Evolutionary conservation across 331 rosid species (phyloP).

Genomic region (Arachis monticola): DNA sequence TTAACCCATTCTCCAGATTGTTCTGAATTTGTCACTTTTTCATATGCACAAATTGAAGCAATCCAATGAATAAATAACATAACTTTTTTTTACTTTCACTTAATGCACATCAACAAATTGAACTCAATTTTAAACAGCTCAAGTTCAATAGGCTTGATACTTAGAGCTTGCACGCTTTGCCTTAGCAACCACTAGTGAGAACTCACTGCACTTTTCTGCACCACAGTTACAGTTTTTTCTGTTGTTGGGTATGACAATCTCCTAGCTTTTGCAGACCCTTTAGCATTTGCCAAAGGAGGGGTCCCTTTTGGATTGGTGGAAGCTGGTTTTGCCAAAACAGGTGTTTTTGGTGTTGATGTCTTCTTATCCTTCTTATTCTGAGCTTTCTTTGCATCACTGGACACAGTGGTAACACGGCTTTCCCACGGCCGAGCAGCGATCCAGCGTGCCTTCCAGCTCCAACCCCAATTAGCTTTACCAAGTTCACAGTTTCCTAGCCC

Average conservation of each 20-base stretch:
- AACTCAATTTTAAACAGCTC: conserved; percentile 42
- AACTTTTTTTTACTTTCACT: conserved; percentile 19
- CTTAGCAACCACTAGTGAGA: conserved; percentile 44
- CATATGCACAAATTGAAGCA: conserved; percentile 37
- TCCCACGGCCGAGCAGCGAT: conserved; percentile 98
- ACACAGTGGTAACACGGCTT: conserved; percentile 61
- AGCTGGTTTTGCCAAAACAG: conserved; percentile 51
- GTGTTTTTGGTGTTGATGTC: conserved; percentile 54
- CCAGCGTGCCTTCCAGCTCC: conserved; percentile 99
- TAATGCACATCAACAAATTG: conserved; percentile 37
- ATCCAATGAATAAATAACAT: conserved; percentile 41
- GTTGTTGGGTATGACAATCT: conserved; percentile 73
- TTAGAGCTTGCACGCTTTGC: conserved; percentile 39
- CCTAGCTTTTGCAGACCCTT: conserved; percentile 58
- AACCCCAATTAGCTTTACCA: conserved; percentile 89
- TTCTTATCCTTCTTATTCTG: conserved; percentile 53
- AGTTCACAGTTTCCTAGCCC: conserved; percentile 71
- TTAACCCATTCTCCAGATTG: conserved; percentile 32
- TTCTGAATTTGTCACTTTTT: conserved; percentile 30
- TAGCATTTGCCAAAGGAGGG: conserved; percentile 56
- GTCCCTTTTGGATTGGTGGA: conserved; percentile 58
- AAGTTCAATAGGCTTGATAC: conserved; percentile 35
- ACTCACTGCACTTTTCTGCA: conserved; percentile 45
- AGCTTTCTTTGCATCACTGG: conserved; percentile 58
- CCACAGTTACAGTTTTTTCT: conserved; percentile 46